Base-by-base conservation (phyloP, 1,139 yeast species). In the Suhomyces panamericanus region DNA sequence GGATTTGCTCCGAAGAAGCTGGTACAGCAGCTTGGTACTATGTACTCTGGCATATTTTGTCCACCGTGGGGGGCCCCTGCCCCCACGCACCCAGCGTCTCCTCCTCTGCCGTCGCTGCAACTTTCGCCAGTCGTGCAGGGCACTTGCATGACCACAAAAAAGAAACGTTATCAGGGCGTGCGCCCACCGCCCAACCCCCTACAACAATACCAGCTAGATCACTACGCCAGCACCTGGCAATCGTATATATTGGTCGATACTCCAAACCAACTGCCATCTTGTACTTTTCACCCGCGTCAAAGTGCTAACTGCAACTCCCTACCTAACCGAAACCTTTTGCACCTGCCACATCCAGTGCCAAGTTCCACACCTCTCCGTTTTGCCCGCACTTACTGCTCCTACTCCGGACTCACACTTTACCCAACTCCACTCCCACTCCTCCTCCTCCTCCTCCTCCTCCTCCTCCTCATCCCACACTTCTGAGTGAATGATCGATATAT, bases 181-280 rank as follows among this genome's bases (percentile, higher is more conserved):
- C 46, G 36, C 35, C 31, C 42, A 38, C 45, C 36, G 35, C 39
- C 39, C 42, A 41, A 39, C 48, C 41, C 41, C 45, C 44, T 45
- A 42, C 43, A 46, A 46, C 43, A 43, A 46, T 35, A 26, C 29
- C 35, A 38, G 39, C 39, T 40, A 42, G 44, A 38, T 12, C 29
- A 30, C 32, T 35, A 42, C 9, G 24, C 42, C 39, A 36, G 39
- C 39, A 36, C 39, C 39, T 34, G 36, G 36, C 36, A 34, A 24
- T 34, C 36, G 36, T 34, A 34, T 34, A 34, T 34, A 34, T 22
- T 34, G n/a, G 29, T 16, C 20, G 15, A 14, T 17, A 22, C 36
- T 22, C 36, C 36, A 34, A 34, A 34, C 36, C 36, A 22, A 20
- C 36, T 13, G n/a, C 7, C 29, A 26, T 26, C 29, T 12, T 11